phyloP scores from a whole-genome alignment of 2,329 filamentous ascomycete species.

The Magnaporthales sp. region DNA sequence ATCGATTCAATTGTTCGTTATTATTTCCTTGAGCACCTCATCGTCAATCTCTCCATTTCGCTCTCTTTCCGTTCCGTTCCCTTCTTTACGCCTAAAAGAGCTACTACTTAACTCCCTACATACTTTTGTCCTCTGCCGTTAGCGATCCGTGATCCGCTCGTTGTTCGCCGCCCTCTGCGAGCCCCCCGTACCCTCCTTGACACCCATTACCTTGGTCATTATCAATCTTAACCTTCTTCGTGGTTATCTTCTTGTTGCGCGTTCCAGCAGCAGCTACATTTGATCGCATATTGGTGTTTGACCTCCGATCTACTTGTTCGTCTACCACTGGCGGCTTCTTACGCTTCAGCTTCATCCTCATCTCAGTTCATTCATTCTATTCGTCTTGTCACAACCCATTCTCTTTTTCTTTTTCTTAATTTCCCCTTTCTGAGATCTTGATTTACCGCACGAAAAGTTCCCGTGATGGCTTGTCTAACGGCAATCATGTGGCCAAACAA shows the following conservation, averaged over 20 bases:
- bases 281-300: not conserved
- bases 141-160: not conserved
- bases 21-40: constrained; percentile 5
- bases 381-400: constrained; percentile 4
- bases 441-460: constrained; percentile 13
- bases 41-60: not conserved
- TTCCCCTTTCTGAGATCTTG: constrained; percentile 36
- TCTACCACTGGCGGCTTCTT: constrained; percentile 4
- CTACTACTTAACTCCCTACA: not conserved
- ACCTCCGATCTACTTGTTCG: not conserved
- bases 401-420: constrained; percentile 20
- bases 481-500: constrained; percentile 42
- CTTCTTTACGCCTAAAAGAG: not conserved
- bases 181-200: constrained; percentile 4
- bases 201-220: not conserved
- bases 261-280: not conserved
- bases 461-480: constrained; percentile 47
- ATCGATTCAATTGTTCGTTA: constrained; percentile 14
- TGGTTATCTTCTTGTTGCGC: constrained; percentile 6
- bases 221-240: constrained; percentile 8
- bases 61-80: not conserved
- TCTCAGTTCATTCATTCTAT: constrained; percentile 1
- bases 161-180: constrained; percentile 3
- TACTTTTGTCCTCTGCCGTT: constrained; percentile 1
- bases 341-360: constrained; percentile 7